Evolutionary conservation across 2,329 filamentous ascomycete genomes (phyloP), one percentile per base, ranked within the genome.

Genomic region (Chrysosphaeria jannelii): DNA sequence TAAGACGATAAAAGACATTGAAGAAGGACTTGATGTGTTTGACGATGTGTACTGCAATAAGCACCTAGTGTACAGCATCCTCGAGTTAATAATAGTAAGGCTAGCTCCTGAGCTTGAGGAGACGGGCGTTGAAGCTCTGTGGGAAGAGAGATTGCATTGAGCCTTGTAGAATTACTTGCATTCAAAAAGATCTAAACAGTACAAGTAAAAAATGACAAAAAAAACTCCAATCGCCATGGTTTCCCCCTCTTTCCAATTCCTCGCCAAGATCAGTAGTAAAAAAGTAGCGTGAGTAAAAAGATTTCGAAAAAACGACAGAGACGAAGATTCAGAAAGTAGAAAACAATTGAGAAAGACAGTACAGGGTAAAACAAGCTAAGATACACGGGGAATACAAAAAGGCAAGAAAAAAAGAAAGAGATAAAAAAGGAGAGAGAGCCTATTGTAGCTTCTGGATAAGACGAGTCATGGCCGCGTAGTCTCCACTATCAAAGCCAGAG

Each of bases 21-120:
- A 66, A 36, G 46, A 53, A 29, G 45, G 57, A 13, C 48, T 78
- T 21, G 62, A 70, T 34, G 50, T 79, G 18, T 67, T 90, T 33
- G 60, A 58, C 10, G 78, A 91, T 43, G 51, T 57, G 24, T 90
- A 90, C 45, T 69, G 78, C 45, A 97, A 97, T 46, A 88, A 79
- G 47, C 78, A 91, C 45, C 48, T 93, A 15, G 49, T 90, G 34
- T 90, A 89, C 38, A 54, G 62, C 21, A 51, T 85, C 22, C 46
- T 93, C 16, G 85, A 97, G 45, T 45, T 81, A 27, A 40, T 90
- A 3, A 50, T 91, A n/a, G 58, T 76, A 27, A 62, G 69, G 31
- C 43, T 93, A 30, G 59, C 90, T 38, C 85, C 85, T 4, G 85
- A 97, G 46, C 41, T 93, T 35, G 54, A 54, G 25, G 69, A 75